Percentiles rank a stretch among this genome's conserved stretches.
phyloP scores from a whole-genome alignment of 306 rosid genomes.

The Fagus sylvatica region DNA sequence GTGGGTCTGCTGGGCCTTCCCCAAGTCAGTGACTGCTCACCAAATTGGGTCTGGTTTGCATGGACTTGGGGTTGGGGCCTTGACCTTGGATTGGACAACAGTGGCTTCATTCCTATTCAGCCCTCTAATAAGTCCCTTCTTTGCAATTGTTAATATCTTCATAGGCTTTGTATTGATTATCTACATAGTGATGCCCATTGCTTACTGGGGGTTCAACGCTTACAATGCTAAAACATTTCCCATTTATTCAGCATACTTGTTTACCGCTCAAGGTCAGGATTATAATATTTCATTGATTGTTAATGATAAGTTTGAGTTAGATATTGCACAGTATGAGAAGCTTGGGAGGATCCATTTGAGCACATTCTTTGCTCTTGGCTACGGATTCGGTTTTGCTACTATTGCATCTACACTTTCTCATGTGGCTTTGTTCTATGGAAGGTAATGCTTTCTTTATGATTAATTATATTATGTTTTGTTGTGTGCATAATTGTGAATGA shows the following conservation, averaged over 20 bases:
- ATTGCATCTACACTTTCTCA: slow-evolving; percentile 67
- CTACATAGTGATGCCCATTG: slow-evolving; percentile 47
- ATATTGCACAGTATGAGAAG: slow-evolving; percentile 37
- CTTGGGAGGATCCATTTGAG: slow-evolving; percentile 68
- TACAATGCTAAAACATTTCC: slow-evolving; percentile 61
- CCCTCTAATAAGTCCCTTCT: slow-evolving; percentile 76
- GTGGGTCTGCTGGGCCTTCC: slow-evolving; percentile 75
- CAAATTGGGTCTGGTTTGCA: slow-evolving; percentile 78
- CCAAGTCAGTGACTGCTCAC: slow-evolving; percentile 79
- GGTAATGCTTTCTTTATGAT: slow-evolving; percentile 34
- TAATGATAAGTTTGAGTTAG: slow-evolving; percentile 55
- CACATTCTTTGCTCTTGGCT: slow-evolving; percentile 62
- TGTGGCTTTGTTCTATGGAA: slow-evolving; percentile 74
- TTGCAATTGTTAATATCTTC: slow-evolving; percentile 62
- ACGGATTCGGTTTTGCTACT: slow-evolving; percentile 82
- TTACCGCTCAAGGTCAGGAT: slow-evolving; percentile 45
- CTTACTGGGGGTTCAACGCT: slow-evolving; percentile 64
- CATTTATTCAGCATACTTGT: slow-evolving; percentile 68
- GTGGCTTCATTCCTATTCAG: slow-evolving; percentile 79
- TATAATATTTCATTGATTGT: slow-evolving; percentile 65
- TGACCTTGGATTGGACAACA: slow-evolving; percentile 69
- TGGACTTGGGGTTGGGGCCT: slow-evolving; percentile 74
- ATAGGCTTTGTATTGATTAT: slow-evolving; percentile 47
- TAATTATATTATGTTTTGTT: slow-evolving; percentile 1
- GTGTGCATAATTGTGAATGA: no score